A percentile compares a stretch with the other conserved stretches of the same genome.
Conservation (phyloP, 2,329 filamentous ascomycete species). For the Trichoderma gracile region DNA sequence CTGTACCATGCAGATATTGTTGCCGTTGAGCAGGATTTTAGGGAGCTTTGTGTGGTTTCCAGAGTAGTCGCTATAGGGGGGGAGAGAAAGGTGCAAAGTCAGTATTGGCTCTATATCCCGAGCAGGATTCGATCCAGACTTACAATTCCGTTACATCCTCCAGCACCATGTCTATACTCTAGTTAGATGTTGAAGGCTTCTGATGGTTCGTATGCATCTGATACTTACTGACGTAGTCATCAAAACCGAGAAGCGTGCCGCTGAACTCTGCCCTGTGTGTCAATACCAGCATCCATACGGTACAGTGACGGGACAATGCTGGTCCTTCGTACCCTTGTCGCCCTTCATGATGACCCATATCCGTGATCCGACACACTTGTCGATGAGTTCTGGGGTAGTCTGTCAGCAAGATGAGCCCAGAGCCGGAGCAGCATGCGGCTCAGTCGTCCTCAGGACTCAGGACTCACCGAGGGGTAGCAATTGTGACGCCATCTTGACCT, state of each 20-base stretch:
- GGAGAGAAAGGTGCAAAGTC: neutral
- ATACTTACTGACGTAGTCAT: constrained; percentile 98
- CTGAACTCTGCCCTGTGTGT: constrained; percentile 72
- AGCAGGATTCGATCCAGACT: constrained; percentile 34
- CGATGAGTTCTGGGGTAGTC: constrained; percentile 75
- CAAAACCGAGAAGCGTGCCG: constrained; percentile 90
- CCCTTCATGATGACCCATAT: constrained; percentile 99
- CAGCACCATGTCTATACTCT: constrained; percentile 83
- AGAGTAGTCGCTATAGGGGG: constrained; percentile 75
- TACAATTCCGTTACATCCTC: constrained; percentile 98
- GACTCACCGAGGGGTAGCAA: constrained; percentile 67
- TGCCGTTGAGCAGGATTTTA: constrained; percentile 95
- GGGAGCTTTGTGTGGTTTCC: constrained; percentile 85
- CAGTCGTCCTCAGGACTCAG: neutral
- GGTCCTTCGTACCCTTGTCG: constrained; percentile 72
- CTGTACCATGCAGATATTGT: constrained; percentile 98
- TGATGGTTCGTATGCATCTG: neutral
- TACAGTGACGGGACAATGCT: neutral
- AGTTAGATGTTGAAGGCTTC: constrained; percentile 24
- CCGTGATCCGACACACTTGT: constrained; percentile 95
- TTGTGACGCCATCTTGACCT: constrained; percentile 65
- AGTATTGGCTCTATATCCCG: neutral
- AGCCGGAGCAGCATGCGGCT: neutral
- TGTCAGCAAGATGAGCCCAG: constrained; percentile 2
- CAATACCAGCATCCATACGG: constrained; percentile 23